These are phyloP conservation scores for Rhodotorula glutinis DNA, from an alignment of 1,284 basidiomycete species.

Conservation along the genomic window DNA sequence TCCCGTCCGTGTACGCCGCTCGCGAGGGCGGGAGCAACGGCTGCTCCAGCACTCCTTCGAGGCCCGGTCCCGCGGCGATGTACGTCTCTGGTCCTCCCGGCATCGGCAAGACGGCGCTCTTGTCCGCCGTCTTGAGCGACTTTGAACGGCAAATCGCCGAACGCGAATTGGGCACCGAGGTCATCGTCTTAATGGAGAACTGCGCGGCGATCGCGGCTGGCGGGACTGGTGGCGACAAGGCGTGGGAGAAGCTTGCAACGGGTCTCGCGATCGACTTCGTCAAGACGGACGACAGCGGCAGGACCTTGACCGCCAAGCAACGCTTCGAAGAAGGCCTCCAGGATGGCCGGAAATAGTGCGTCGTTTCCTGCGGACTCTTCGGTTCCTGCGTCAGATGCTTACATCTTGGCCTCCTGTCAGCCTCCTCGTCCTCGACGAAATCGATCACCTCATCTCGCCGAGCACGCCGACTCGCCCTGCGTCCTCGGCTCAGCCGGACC, in stretches of 20 bases:
- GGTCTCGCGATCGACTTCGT: slow-evolving; percentile 22
- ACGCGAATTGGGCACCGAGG: slow-evolving; percentile 13
- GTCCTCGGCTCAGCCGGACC: slow-evolving; percentile 43
- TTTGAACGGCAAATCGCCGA: slow-evolving; percentile 26
- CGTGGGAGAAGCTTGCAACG: slow-evolving; percentile 43
- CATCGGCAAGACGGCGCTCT: slow-evolving; percentile 52
- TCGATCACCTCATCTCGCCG: slow-evolving; percentile 48
- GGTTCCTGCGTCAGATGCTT: neutral
- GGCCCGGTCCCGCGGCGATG: slow-evolving; percentile 38
- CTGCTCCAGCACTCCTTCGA: neutral
- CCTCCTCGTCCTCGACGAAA: slow-evolving; percentile 52
- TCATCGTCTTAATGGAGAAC: slow-evolving; percentile 48
- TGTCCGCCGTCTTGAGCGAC: slow-evolving; percentile 47
- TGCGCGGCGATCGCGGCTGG: slow-evolving; percentile 47
- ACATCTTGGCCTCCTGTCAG: slow-evolving; percentile 27
- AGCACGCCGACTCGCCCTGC: neutral
- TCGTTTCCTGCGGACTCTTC: neutral
- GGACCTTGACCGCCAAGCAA: slow-evolving; percentile 28
- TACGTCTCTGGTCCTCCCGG: slow-evolving; percentile 53
- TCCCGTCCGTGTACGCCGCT: slow-evolving; percentile 18
- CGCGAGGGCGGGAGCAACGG: neutral
- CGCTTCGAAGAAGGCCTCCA: slow-evolving; percentile 24
- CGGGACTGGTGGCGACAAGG: slow-evolving; percentile 4
- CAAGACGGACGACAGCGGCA: neutral
- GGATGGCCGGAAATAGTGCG: slow-evolving; percentile 33